These are phyloP conservation scores for Aspergillus neotritici DNA, from an alignment of 2,329 filamentous ascomycete genomes.

Conservation along the genomic window DNA sequence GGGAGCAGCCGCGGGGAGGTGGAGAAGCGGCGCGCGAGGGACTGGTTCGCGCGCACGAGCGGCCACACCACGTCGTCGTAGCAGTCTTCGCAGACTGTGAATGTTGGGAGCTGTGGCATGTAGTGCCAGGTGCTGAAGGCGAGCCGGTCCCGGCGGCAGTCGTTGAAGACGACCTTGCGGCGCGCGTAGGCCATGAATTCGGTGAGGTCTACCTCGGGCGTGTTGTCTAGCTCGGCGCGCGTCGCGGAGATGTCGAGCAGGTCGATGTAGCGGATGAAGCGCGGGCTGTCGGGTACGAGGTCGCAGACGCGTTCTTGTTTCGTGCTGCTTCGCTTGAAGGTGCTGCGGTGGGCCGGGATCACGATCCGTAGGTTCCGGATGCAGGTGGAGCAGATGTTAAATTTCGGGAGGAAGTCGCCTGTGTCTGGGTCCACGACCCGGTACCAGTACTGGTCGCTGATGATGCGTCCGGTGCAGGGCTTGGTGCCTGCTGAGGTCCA, in stretches of 20 bases:
- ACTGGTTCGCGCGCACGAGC: constrained; percentile 48
- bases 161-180: constrained; percentile 52
- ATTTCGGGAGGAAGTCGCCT: constrained; percentile 59
- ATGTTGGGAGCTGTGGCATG: constrained; percentile 67
- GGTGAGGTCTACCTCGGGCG: constrained; percentile 48
- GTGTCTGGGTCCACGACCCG: constrained; percentile 65
- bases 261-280: constrained; percentile 54
- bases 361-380: constrained; percentile 65
- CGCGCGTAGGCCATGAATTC: constrained; percentile 61
- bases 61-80: constrained; percentile 76
- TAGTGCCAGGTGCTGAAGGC: constrained; percentile 68
- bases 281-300: constrained; percentile 57
- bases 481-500: constrained; percentile 53
- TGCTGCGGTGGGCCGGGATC: constrained; percentile 64
- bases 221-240: constrained; percentile 22
- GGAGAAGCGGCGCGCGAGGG: constrained; percentile 62
- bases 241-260: constrained; percentile 51
- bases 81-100: constrained; percentile 83
- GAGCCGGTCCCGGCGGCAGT: constrained; percentile 62
- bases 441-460: constrained; percentile 64
- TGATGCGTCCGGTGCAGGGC: constrained; percentile 54
- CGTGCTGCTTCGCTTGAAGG: constrained; percentile 52
- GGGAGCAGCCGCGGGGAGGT: constrained; percentile 54
- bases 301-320: constrained; percentile 58
- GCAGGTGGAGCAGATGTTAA: constrained; percentile 70